These are phyloP conservation scores for Arabidopsis hybrid DNA, from an alignment of 441 rosid genomes.

Conservation along the genomic window DNA sequence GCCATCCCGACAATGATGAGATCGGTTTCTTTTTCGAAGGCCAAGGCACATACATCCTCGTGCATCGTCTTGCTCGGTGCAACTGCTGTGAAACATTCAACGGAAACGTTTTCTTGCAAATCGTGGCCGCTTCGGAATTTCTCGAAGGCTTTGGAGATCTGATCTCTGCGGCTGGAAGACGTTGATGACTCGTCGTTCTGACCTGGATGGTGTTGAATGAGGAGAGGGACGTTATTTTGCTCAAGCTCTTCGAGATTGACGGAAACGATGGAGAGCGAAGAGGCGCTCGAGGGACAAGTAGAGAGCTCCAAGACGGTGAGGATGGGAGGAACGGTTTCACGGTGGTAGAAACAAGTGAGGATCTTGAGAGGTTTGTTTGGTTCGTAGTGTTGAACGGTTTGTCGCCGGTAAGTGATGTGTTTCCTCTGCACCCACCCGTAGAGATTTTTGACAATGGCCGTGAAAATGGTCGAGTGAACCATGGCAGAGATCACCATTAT, in stretches of 20 bases:
- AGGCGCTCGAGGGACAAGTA: constrained; percentile 33
- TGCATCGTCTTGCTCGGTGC: constrained; percentile 51
- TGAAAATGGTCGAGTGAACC: constrained; percentile 39
- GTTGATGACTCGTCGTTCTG: background rate
- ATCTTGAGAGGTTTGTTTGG: constrained; percentile 40
- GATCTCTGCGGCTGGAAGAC: constrained; percentile 29
- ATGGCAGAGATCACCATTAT: constrained; percentile 40
- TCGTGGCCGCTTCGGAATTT: constrained; percentile 19
- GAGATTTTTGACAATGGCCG: constrained; percentile 40
- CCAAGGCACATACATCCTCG: constrained; percentile 51
- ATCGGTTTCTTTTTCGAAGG: constrained; percentile 37
- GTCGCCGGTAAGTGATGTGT: constrained; percentile 42
- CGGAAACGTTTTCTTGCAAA: constrained; percentile 11
- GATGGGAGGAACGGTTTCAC: constrained; percentile 44
- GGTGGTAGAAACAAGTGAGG: constrained; percentile 49
- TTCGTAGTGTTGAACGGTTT: constrained; percentile 41
- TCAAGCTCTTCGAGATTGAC: constrained; percentile 48
- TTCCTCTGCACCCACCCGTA: constrained; percentile 48
- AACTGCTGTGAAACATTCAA: constrained; percentile 47
- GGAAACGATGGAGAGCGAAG: constrained; percentile 38
- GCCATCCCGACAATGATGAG: constrained; percentile 43
- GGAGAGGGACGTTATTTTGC: constrained; percentile 44
- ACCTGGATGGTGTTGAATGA: constrained; percentile 44
- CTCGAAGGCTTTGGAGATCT: constrained; percentile 46
- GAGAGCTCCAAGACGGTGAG: constrained; percentile 47